These are phyloP conservation scores for Starmerella vitae DNA, from an alignment of 805 yeast genomes.

Conservation along the genomic window DNA sequence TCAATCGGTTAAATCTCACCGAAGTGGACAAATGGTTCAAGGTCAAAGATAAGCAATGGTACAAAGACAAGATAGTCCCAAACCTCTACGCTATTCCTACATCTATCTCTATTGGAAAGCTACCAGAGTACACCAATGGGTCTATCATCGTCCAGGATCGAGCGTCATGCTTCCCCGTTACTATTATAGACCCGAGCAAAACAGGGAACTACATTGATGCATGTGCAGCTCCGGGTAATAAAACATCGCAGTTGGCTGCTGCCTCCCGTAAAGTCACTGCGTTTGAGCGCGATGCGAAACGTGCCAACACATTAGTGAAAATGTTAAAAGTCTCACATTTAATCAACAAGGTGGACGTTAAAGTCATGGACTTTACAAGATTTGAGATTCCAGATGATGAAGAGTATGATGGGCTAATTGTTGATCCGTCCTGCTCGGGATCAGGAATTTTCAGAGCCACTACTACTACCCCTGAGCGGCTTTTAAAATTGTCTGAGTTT, in stretches of 20 bases:
- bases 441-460: constrained; percentile 68
- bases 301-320: constrained; percentile 55
- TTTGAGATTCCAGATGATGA: constrained; percentile 33
- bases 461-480: constrained; percentile 32
- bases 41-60: constrained; percentile 25
- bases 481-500: constrained; percentile 66
- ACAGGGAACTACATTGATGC: constrained; percentile 54
- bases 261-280: constrained; percentile 43
- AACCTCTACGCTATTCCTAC: constrained; percentile 75
- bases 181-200: constrained; percentile 50
- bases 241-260: constrained; percentile 84
- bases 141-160: constrained; percentile 84
- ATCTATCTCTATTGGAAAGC: constrained; percentile 49
- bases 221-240: constrained; percentile 98
- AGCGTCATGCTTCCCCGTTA: constrained; percentile 93
- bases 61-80: constrained; percentile 60
- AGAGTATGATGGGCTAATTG: constrained; percentile 64
- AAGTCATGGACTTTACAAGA: constrained; percentile 48
- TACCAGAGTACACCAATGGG: constrained; percentile 62
- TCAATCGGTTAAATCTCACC: constrained; percentile 12
- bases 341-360: constrained; percentile 31
- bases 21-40: constrained; percentile 24
- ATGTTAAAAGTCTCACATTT: constrained; percentile 78
- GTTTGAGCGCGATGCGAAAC: constrained; percentile 67
- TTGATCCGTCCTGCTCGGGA: constrained; percentile 97